Conservation (phyloP, 306 rosid genomes). For the Malus sylvestris region DNA sequence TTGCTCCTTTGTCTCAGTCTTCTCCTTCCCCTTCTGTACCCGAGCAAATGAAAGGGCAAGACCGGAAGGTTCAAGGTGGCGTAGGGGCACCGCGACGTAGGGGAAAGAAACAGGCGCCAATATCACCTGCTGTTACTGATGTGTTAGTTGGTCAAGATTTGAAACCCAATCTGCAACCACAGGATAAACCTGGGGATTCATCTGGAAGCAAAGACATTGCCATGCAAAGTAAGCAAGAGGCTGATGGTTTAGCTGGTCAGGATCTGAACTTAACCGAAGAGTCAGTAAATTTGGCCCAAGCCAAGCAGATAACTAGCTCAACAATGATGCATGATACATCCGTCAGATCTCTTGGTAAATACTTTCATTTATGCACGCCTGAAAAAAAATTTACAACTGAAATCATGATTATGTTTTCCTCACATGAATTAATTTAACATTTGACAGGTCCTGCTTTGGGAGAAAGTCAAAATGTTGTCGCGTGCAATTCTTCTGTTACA, state of each 20-base stretch:
- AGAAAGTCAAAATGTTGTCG: conserved; percentile 32
- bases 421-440: neutral
- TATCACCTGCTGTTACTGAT: conserved; percentile 31
- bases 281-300: conserved; percentile 23
- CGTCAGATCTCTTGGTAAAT: conserved; percentile 35
- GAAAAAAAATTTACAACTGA: neutral
- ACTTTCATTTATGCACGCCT: conserved; percentile 1
- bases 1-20: conserved; percentile 37
- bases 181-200: conserved; percentile 30
- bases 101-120: conserved; percentile 62
- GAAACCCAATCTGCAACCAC: conserved; percentile 32
- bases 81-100: conserved; percentile 64
- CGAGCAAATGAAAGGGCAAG: conserved; percentile 42
- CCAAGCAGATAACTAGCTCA: conserved; percentile 33
- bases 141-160: conserved; percentile 33
- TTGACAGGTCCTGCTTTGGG: conserved; percentile 46
- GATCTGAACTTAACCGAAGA: conserved; percentile 29
- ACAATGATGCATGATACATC: conserved; percentile 35
- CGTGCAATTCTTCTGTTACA: conserved; percentile 24
- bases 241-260: conserved; percentile 25
- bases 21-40: conserved; percentile 40
- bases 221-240: conserved; percentile 26
- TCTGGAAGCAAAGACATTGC: conserved; percentile 22
- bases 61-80: conserved; percentile 52
- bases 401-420: neutral